phyloP scores from a whole-genome alignment of 2,329 filamentous ascomycete species.

The Rutstroemia sp. region DNA sequence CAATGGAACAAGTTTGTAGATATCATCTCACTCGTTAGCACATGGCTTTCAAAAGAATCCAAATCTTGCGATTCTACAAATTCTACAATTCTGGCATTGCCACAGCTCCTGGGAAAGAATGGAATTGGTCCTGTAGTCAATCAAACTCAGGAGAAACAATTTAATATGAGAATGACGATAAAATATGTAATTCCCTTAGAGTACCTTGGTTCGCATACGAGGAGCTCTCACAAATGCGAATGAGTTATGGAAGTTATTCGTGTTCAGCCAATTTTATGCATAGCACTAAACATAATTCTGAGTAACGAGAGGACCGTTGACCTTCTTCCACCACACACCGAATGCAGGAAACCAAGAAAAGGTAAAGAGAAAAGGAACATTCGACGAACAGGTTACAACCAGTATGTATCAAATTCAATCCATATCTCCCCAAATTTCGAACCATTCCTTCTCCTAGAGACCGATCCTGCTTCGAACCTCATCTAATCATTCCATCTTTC shows the following conservation, averaged over 20 bases:
- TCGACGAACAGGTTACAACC: constrained; percentile 13
- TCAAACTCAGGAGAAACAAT: constrained; percentile 2
- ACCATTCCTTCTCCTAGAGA: constrained; percentile 9
- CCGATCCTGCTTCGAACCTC: constrained; percentile 13
- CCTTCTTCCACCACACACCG: constrained; percentile 6
- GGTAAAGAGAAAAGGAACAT: constrained; percentile 7
- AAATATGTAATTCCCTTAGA: constrained; percentile 3
- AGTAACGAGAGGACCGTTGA: constrained; percentile 13
- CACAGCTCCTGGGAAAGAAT: too few species aligned
- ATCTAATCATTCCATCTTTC: constrained; percentile 14
- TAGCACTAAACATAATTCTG: constrained; percentile 16
- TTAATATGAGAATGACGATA: constrained; percentile 8
- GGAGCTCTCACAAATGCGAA: background rate
- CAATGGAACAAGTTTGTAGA: too few species aligned
- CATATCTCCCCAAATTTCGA: constrained; percentile 8
- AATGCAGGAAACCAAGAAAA: constrained; percentile 11
- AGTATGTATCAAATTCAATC: constrained; percentile 19
- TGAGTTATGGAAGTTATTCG: constrained; percentile 11
- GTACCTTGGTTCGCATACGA: background rate
- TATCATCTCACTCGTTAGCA: too few species aligned
- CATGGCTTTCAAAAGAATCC: too few species aligned
- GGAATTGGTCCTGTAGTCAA: background rate
- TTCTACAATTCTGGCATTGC: background rate
- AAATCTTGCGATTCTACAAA: too few species aligned
- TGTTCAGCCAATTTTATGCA: constrained; percentile 14